phyloP scores from a whole-genome alignment of 441 rosid genomes.

The Gossypium laxum region DNA sequence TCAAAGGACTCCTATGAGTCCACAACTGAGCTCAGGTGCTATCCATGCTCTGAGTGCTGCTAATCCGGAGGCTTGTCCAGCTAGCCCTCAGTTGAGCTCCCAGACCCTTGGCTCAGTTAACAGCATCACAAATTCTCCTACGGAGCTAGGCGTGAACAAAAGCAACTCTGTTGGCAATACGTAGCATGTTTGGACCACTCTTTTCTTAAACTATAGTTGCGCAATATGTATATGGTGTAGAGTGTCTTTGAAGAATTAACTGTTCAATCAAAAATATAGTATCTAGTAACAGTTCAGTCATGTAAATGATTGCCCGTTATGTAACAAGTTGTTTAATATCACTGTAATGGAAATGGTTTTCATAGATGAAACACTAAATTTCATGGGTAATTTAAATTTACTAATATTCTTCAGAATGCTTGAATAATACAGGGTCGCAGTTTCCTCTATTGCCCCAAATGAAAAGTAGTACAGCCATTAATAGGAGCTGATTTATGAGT shows the following conservation, averaged over 20 bases:
- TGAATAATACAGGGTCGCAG: background rate
- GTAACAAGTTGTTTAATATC: background rate
- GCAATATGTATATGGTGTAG: background rate
- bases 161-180: slow-evolving; percentile 63
- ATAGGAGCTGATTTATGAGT: too few relatives aligned
- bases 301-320: background rate
- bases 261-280: background rate
- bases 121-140: slow-evolving; percentile 78
- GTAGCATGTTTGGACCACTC: slow-evolving; percentile 14
- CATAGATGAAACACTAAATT: background rate
- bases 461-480: background rate
- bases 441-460: background rate
- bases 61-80: slow-evolving; percentile 74
- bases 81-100: slow-evolving; percentile 92
- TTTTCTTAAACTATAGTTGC: background rate
- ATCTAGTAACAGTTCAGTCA: background rate
- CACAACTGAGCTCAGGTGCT: slow-evolving; percentile 79
- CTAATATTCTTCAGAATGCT: background rate
- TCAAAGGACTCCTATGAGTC: slow-evolving; percentile 92
- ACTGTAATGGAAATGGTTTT: background rate
- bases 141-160: slow-evolving; percentile 81
- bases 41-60: slow-evolving; percentile 65
- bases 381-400: background rate
- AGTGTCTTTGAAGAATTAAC: background rate
- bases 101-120: slow-evolving; percentile 88